Base-by-base conservation (phyloP, 306 rosid species). In the Acmispon strigosus region DNA sequence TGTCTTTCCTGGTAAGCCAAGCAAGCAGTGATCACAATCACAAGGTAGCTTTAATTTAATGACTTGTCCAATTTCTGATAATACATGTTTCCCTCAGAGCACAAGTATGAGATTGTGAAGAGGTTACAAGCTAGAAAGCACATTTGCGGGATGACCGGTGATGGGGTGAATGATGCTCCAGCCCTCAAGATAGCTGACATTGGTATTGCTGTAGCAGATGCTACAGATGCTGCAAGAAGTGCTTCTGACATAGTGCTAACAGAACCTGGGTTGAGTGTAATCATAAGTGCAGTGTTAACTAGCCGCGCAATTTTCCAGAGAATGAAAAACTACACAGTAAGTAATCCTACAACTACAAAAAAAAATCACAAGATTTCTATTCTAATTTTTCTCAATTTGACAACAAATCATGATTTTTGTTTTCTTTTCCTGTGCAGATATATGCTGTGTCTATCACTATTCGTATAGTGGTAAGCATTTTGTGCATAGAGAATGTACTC, bases 71-170 rank as follows among this genome's bases (percentile, higher is more conserved):
- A 12, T 59, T 69, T 73, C 67, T 70, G 42, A 65, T 17, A 47
- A 15, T 29, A 11, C 13, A 7, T 41, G 19, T 36, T 29, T 45
- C 22, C 34, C 32, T 52, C 79, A 89, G 96, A 89, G 70, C 92
- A 89, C 77, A 89, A 87, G 66, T 89, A 89, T 66, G 96, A 87
- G 84, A 89, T 87, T 73, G 90, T 89, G 74, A 87, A 66, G 82
- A 85, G 89, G 63, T 52, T 89, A 62, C 96, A 89, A 82, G 89
- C 80, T 18, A 76, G 79, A 78, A 87, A 89, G 15, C 96, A 89
- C 80, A 82, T 89, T 57, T 85, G 90, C 63, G 90, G 96, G 61
- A 89, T 89, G 96, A 87, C 96, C 59, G 92, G 96, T 69, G 96
- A 89, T 80, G 96, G 90, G 8, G 92, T 85, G 52, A 89, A 89